Percentiles rank a stretch among this genome's conserved stretches.
Conservation (phyloP, 2,329 filamentous ascomycete species). For the Ophiostoma sp. region DNA sequence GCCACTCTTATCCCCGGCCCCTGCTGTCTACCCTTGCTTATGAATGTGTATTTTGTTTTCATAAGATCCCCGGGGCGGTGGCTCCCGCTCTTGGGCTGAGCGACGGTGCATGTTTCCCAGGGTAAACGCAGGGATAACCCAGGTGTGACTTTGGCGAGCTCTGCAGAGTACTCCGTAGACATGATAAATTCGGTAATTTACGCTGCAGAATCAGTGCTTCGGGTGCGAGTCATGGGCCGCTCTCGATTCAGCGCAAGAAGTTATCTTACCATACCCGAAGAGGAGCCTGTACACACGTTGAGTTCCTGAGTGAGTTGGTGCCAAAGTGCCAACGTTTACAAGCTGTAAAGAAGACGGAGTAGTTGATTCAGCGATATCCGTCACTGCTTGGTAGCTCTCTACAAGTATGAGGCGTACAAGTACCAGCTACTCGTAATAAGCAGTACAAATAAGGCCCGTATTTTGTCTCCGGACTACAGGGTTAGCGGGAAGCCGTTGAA, state of each 20-base stretch:
- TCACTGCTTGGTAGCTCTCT: neutral
- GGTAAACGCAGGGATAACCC: conserved; percentile 17
- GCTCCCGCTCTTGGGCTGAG: conserved; percentile 21
- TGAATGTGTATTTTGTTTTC: conserved; percentile 13
- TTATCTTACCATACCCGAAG: neutral
- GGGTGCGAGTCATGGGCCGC: neutral
- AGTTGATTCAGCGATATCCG: neutral
- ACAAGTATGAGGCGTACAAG: too few species aligned
- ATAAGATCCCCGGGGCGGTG: conserved; percentile 23
- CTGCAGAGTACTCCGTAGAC: neutral
- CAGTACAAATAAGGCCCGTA: neutral
- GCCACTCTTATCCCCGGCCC: neutral
- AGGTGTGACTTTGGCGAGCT: neutral
- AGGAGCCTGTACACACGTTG: neutral
- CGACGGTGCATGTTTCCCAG: conserved; percentile 12
- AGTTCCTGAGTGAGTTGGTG: too few species aligned
- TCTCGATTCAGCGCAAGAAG: neutral
- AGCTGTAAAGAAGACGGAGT: neutral
- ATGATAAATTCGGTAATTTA: neutral
- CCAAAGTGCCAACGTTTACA: neutral
- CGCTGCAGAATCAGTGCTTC: neutral
- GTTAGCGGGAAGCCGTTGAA: conserved; percentile 21
- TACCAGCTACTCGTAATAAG: neutral
- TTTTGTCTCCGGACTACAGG: conserved; percentile 19
- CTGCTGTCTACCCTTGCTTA: conserved; percentile 12